These are phyloP conservation scores for Kalaharituber pfeilii DNA, from an alignment of 2,329 filamentous ascomycete genomes.

Conservation along the genomic window DNA sequence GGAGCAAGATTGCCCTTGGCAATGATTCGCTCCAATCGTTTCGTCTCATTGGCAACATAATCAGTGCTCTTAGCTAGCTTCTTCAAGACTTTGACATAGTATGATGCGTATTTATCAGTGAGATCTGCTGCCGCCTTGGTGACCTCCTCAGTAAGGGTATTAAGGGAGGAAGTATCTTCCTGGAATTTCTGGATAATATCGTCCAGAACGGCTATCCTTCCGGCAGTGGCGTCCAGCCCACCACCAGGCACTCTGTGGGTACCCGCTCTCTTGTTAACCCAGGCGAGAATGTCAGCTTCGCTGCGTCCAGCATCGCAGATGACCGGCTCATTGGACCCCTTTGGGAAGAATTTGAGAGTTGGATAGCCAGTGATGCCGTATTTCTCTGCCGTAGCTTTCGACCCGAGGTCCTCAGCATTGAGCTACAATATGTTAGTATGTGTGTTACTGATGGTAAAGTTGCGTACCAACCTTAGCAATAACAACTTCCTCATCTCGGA, in stretches of 20 bases:
- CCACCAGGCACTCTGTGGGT: constrained; percentile 73
- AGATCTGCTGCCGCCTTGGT: constrained; percentile 50
- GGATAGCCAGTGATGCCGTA: constrained; percentile 76
- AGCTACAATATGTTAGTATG: background rate
- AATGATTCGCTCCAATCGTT: constrained; percentile 28
- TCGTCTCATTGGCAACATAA: constrained; percentile 73
- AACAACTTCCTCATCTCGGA: constrained; percentile 43
- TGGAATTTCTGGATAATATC: constrained; percentile 52
- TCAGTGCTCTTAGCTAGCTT: constrained; percentile 48
- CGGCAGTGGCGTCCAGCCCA: constrained; percentile 57
- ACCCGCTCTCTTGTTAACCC: constrained; percentile 75
- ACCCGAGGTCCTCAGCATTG: constrained; percentile 74
- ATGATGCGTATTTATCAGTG: constrained; percentile 70
- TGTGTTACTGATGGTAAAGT: background rate
- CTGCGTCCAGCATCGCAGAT: constrained; percentile 42
- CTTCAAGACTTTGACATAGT: constrained; percentile 70
- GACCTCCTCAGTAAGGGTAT: constrained; percentile 50
- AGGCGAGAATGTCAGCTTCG: constrained; percentile 59
- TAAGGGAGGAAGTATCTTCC: constrained; percentile 39
- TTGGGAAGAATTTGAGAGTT: constrained; percentile 94
- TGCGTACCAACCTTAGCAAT: constrained; percentile 43
- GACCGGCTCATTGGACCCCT: constrained; percentile 51
- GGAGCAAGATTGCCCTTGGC: constrained; percentile 12
- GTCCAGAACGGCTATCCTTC: constrained; percentile 67
- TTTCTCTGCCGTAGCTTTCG: constrained; percentile 57